phyloP scores from a whole-genome alignment of 2,329 filamentous ascomycete species.

The Cercospora brassicicola region DNA sequence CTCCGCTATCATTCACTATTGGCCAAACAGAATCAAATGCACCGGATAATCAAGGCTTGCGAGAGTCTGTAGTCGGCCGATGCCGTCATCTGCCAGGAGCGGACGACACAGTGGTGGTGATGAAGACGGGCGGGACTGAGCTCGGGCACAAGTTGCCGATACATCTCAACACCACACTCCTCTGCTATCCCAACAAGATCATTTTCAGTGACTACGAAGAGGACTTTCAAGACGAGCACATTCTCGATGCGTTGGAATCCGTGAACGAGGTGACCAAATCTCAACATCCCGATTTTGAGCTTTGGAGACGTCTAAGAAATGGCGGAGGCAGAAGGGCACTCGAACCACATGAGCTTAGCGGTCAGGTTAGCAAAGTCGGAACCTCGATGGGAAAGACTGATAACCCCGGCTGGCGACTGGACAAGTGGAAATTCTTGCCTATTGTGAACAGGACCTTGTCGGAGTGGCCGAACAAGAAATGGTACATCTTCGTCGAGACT shows the following conservation, averaged over 20 bases:
- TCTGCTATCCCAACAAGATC: constrained; percentile 38
- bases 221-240: constrained; percentile 36
- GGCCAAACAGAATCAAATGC: not conserved
- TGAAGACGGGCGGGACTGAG: constrained; percentile 43
- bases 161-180: constrained; percentile 40
- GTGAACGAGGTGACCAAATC: constrained; percentile 23
- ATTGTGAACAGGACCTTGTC: constrained; percentile 51
- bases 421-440: constrained; percentile 58
- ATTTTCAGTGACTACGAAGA: constrained; percentile 45
- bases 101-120: constrained; percentile 55
- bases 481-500: constrained; percentile 61
- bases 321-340: constrained; percentile 23
- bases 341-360: constrained; percentile 26
- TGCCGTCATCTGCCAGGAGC: constrained; percentile 35
- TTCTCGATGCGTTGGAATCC: constrained; percentile 36
- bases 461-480: constrained; percentile 51
- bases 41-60: not conserved
- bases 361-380: constrained; percentile 16
- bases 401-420: constrained; percentile 50
- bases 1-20: not conserved
- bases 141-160: constrained; percentile 37
- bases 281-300: constrained; percentile 31
- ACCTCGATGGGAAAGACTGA: constrained; percentile 18
- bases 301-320: constrained; percentile 28
- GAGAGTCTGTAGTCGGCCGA: constrained; percentile 1